phyloP scores from a whole-genome alignment of 371 early-diverging fungal species.

The Basidiobolus meristosporus region DNA sequence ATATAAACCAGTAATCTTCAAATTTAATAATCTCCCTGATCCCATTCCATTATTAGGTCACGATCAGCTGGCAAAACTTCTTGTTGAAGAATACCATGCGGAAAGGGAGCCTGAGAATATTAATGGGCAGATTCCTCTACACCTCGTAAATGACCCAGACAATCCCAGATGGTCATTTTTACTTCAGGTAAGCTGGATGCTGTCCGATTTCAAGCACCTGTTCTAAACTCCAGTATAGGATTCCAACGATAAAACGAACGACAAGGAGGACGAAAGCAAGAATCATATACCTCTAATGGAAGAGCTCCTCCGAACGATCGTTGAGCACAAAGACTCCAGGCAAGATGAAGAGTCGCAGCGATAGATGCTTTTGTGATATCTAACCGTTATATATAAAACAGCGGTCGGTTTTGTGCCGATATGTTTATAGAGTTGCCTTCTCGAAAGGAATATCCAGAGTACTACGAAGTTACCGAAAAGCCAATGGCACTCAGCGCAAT shows the following conservation, averaged over 20 bases:
- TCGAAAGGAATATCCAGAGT: slow-evolving; percentile 65
- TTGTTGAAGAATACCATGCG: slow-evolving; percentile 44
- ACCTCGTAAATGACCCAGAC: slow-evolving; percentile 38
- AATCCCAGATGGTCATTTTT: slow-evolving; percentile 32
- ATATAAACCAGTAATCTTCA: not conserved
- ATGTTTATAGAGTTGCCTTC: slow-evolving; percentile 62
- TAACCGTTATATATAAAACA: slow-evolving; percentile 2
- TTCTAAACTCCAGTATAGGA: no score
- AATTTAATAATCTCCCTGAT: slow-evolving; percentile 3
- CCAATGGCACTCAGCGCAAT: slow-evolving; percentile 66
- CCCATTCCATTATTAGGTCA: slow-evolving; percentile 6
- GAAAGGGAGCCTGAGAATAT: slow-evolving; percentile 38
- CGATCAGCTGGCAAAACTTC: slow-evolving; percentile 18
- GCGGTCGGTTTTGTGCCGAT: slow-evolving; percentile 33
- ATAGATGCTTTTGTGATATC: not conserved
- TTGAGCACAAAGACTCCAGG: not conserved
- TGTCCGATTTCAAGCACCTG: not conserved
- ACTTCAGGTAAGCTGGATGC: slow-evolving; percentile 8
- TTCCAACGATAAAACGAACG: no score
- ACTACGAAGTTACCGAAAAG: slow-evolving; percentile 64
- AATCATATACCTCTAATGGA: not conserved
- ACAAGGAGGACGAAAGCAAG: not conserved
- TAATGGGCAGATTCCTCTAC: slow-evolving; percentile 47
- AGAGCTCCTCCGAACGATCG: not conserved
- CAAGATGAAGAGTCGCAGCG: not conserved